Evolutionary conservation across 768 basidiomycete species (phyloP).

Genomic region (Leucocoprinus leucothites): DNA sequence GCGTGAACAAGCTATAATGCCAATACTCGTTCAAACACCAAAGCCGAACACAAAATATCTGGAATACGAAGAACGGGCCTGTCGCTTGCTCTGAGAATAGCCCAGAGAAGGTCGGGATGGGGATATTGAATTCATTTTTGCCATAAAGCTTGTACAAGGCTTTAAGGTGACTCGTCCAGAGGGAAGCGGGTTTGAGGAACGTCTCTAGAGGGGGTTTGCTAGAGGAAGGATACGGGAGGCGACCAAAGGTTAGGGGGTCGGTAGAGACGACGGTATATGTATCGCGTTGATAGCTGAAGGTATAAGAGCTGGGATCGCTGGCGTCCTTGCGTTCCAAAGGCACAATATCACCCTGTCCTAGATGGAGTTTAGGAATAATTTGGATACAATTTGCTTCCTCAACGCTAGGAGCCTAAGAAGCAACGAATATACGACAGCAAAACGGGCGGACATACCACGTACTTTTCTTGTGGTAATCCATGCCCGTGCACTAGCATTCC

Average conservation of each 20-base stretch:
- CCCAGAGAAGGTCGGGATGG: conserved; percentile 90
- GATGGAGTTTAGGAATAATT: conserved; percentile 75
- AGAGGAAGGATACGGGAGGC: conserved; percentile 87
- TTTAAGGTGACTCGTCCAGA: conserved; percentile 46
- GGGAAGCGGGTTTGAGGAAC: conserved; percentile 59
- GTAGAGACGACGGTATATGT: conserved; percentile 73
- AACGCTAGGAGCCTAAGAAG: conserved; percentile 54
- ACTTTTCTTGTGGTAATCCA: conserved; percentile 81
- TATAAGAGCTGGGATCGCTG: conserved; percentile 60
- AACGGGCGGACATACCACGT: conserved; percentile 7
- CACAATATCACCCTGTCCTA: conserved; percentile 90
- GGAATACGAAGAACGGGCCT: conserved; percentile 99
- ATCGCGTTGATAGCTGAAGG: conserved; percentile 94
- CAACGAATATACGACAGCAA: neutral
- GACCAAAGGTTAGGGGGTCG: conserved; percentile 62
- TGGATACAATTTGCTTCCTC: conserved; percentile 79
- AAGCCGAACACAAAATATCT: conserved; percentile 94
- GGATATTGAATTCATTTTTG: conserved; percentile 94
- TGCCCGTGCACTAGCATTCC: conserved; percentile 79
- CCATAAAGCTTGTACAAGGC: conserved; percentile 71
- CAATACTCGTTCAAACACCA: conserved; percentile 99
- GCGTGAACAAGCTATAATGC: conserved; percentile 97
- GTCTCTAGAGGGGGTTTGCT: conserved; percentile 61
- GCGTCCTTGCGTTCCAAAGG: conserved; percentile 60
- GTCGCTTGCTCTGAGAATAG: conserved; percentile 95